Evolutionary conservation across 192 early-diverging fungal genomes (phyloP), one percentile per base, ranked within the genome.

Genomic region (Martensiomyces pterosporus): DNA sequence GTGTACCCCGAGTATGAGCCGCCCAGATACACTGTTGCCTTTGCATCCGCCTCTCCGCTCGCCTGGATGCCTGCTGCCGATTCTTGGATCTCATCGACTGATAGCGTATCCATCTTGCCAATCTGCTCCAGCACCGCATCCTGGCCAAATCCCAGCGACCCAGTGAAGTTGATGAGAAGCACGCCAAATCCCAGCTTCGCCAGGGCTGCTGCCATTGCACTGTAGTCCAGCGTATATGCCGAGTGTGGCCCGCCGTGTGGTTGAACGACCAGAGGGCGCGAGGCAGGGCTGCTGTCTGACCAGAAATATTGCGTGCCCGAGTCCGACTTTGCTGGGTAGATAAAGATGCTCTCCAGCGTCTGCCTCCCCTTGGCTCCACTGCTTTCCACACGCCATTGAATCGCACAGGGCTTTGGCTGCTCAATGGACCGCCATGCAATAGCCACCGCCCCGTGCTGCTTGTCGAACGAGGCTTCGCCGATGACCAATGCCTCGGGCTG

Each of bases 171-270:
- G 50, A 88, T 80, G 57, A 79, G 41, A 23, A 72, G 68, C 34
- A 82, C 76, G n/a, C 78, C 70, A 57, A 83, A 85, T 1, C 87
- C 87, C 35, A 86, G 55, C n/a, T 55, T 40, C 9, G 66, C 73
- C 9, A 87, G 73, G 8, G 69, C 72, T 18, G 76, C 55, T 17
- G 35, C 62, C 22, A 64, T 38, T 36, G 71, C 47, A 10, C 52
- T 63, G 54, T 80, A 84, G 18, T 71, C 81, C 15, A 77, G 74
- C 9, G 81, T 70, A 16, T 58, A 63, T 15, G 65, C 46, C 7
- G 62, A 50, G 51, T 92, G 86, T 10, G 90, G 90, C 4, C 90
- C 90, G 24, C 90, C 90, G 57, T 92, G 90, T 1, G 90, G 88
- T 43, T 77, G 56, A n/a, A 87, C 77, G 0, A 90, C 67, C 44